Evolutionary conservation across 768 basidiomycete genomes (phyloP).

Genomic region (Suillus paluster): DNA sequence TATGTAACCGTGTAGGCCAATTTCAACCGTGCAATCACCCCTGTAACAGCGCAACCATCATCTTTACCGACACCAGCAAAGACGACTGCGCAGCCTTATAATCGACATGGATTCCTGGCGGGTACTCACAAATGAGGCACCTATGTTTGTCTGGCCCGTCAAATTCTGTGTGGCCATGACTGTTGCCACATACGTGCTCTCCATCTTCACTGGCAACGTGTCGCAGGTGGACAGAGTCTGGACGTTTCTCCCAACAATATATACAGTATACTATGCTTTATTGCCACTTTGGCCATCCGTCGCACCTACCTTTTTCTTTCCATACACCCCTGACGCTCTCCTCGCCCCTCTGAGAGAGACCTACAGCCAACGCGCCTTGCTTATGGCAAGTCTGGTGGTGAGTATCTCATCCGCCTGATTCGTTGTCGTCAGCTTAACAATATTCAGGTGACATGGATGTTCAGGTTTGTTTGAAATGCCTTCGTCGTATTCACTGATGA

Average conservation of each 20-base stretch:
- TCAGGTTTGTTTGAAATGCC: constrained; percentile 43
- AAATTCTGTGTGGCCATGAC: constrained; percentile 61
- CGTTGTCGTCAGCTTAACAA: constrained; percentile 1
- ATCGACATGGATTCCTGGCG: constrained; percentile 18
- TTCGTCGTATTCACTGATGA: background rate
- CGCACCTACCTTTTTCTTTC: constrained; percentile 45
- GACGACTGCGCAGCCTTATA: background rate
- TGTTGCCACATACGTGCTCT: constrained; percentile 55
- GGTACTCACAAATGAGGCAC: constrained; percentile 21
- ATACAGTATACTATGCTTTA: constrained; percentile 82
- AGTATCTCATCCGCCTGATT: constrained; percentile 24
- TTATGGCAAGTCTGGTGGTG: constrained; percentile 76
- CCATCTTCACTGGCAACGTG: constrained; percentile 75
- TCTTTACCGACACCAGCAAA: background rate
- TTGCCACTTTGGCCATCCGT: constrained; percentile 59
- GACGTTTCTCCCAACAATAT: constrained; percentile 82
- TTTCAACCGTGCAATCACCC: background rate
- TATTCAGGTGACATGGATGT: constrained; percentile 59
- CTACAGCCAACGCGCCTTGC: constrained; percentile 70
- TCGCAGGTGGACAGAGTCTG: constrained; percentile 87
- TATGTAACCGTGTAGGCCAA: constrained; percentile 6
- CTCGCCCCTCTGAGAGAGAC: constrained; percentile 39
- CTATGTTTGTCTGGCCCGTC: constrained; percentile 61
- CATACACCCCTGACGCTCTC: constrained; percentile 57
- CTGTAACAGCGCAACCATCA: background rate